phyloP scores from a whole-genome alignment of 192 early-diverging fungal species.

The Backusella australiensis region DNA sequence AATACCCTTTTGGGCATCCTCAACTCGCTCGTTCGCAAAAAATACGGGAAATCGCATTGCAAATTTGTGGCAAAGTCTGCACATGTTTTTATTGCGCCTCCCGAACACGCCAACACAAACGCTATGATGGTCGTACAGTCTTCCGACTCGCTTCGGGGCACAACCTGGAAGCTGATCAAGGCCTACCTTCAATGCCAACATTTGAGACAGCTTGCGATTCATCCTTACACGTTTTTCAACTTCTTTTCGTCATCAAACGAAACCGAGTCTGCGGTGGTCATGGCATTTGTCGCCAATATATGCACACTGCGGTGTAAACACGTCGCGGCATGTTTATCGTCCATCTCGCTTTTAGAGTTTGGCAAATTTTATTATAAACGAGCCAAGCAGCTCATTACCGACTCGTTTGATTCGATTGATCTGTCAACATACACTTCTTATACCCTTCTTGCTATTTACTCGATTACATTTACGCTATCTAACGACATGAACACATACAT shows the following conservation, averaged over 20 bases:
- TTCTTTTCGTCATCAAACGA: not conserved
- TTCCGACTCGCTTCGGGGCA: not conserved
- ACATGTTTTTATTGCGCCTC: not conserved
- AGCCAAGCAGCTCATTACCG: slow-evolving; percentile 5
- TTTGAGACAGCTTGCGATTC: slow-evolving; percentile 12
- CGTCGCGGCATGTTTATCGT: not conserved
- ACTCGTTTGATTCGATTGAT: not conserved
- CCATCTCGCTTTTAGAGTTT: not conserved
- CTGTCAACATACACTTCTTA: slow-evolving; percentile 6
- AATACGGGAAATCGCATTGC: slow-evolving; percentile 9
- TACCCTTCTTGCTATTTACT: slow-evolving; percentile 2
- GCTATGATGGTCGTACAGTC: not conserved
- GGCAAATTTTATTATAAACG: slow-evolving; percentile 10
- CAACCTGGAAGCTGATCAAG: not conserved
- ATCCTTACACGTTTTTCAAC: slow-evolving; percentile 9
- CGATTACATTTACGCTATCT: not conserved
- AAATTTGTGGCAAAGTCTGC: not conserved
- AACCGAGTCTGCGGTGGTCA: not conserved
- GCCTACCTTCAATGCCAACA: slow-evolving; percentile 14
- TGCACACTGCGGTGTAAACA: slow-evolving; percentile 16
- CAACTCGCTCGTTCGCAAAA: not conserved
- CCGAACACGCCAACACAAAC: not conserved
- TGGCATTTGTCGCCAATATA: slow-evolving; percentile 7
- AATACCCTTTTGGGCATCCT: not conserved
- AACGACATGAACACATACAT: not conserved